Base-by-base conservation (phyloP, 805 yeast species). In the Brettanomyces custersianus region DNA sequence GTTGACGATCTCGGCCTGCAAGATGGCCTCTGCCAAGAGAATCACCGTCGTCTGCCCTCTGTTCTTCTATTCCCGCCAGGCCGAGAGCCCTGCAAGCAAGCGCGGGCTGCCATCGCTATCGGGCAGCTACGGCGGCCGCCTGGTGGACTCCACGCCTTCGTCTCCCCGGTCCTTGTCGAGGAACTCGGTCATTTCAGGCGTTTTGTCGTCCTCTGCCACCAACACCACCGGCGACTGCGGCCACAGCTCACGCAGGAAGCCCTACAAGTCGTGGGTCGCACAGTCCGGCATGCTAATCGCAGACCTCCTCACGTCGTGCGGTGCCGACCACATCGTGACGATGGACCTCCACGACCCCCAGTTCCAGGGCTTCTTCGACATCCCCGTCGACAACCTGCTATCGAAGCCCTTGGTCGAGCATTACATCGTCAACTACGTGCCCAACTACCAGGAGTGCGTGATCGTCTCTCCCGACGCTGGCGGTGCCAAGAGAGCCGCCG, bases 331-430 rank as follows among this genome's bases (percentile, higher is more conserved):
- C 51, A 78, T 88, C 38, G 87, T 92, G 44, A 92, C 99, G 2
- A 88, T 92, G 96, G 99, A 92, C 54, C 66, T 92, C 39, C 99
- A 92, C 56, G 98, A 92, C 52, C 87, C 97, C 2, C 98, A 92
- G 59, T 92, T 86, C 60, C 97, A 94, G 58, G 99, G 99, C 4
- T 92, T 86, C 52, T 92, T 92, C 54, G 92, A 88, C 50, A 82
- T 92, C 30, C 96, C 96, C 2, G 96, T 92, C 29, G 99, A 92
- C 57, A 92, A 92, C 55, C 58, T 92, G 45, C 86, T 85, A 56
- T 84, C 92, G 33, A 80, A 82, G 54, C 96, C 96, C 2, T 65
- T 92, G 39, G 64, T 90, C 38, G 88, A 84, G 55, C 82, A 84
- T 46, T 92, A 87, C 59, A 87, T 92, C 41, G 67, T 74, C 17